A percentile compares a stretch with the other conserved stretches of the same genome.
phyloP scores from a whole-genome alignment of 352 stramenopile species.

The Pythium aphanidermatum region DNA sequence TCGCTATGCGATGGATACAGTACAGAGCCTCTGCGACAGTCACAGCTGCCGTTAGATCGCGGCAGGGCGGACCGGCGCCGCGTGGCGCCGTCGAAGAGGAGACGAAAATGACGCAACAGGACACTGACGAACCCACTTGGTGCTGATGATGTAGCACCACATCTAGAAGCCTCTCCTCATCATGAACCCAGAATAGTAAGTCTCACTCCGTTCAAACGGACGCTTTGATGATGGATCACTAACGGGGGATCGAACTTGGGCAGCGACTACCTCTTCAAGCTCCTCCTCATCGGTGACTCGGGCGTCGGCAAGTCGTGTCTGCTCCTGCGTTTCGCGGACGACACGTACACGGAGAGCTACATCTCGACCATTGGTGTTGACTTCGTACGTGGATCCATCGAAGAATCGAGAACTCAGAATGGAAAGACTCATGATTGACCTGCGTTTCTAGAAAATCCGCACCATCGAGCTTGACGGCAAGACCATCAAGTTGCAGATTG shows the following conservation, averaged over 20 bases:
- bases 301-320: slow-evolving; percentile 98
- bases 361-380: slow-evolving; percentile 99
- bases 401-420: too few relatives aligned
- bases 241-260: slow-evolving; percentile 5
- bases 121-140: too few relatives aligned
- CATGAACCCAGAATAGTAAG: slow-evolving; percentile 94
- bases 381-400: slow-evolving; percentile 93
- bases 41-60: too few relatives aligned
- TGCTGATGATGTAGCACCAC: not conserved
- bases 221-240: too few relatives aligned
- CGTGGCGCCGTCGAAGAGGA: too few relatives aligned
- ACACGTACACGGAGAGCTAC: slow-evolving; percentile 99
- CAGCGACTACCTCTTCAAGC: slow-evolving; percentile 98
- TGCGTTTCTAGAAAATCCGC: slow-evolving; percentile 93
- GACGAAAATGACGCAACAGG: not conserved
- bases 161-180: slow-evolving; percentile 4
- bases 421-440: slow-evolving; percentile 4
- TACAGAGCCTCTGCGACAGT: too few relatives aligned
- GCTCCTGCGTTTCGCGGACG: slow-evolving; percentile 98
- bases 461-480: slow-evolving; percentile 99
- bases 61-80: too few relatives aligned
- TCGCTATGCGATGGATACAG: not conserved
- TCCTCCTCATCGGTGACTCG: slow-evolving; percentile 97
- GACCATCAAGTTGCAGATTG: slow-evolving; percentile 99
- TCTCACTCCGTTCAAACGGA: too few relatives aligned